Conservation (phyloP, 345 rosid genomes). For the Hibiscus syriacus region DNA sequence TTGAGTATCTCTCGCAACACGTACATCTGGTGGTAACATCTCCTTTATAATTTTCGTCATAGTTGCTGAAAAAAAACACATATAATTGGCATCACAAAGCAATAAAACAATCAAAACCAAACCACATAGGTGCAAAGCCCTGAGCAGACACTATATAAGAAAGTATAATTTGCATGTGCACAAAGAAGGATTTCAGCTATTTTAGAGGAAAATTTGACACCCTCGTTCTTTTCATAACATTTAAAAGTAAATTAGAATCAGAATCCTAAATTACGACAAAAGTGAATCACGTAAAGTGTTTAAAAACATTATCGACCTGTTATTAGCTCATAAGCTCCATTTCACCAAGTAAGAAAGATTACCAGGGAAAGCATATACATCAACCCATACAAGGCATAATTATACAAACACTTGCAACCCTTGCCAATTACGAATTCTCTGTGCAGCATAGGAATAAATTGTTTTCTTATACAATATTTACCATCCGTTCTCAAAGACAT, state of each 20-base stretch:
- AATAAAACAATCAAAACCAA: not conserved
- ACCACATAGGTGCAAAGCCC: not conserved
- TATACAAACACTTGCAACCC: too few species aligned
- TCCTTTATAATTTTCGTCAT: slow-evolving; percentile 99
- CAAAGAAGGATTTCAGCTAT: not conserved
- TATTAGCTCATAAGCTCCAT: too few species aligned
- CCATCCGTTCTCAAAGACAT: not conserved
- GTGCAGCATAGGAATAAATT: too few species aligned
- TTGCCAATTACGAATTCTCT: too few species aligned
- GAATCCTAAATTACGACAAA: too few species aligned
- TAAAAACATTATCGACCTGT: too few species aligned
- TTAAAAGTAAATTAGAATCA: too few species aligned
- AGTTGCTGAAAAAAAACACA: slow-evolving; percentile 48
- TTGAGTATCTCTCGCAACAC: slow-evolving; percentile 98
- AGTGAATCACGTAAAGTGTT: too few species aligned
- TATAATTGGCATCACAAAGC: slow-evolving; percentile 1
- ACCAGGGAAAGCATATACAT: too few species aligned
- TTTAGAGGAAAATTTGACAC: not conserved
- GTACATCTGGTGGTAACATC: slow-evolving; percentile 99
- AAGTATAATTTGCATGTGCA: not conserved
- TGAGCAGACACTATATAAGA: not conserved
- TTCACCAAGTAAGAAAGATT: too few species aligned
- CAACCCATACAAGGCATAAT: too few species aligned
- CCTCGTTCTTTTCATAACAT: not conserved
- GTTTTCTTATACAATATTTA: not conserved